These are phyloP conservation scores for Rhodomyrtus tomentosa DNA, from an alignment of 345 rosid genomes.

Conservation along the genomic window DNA sequence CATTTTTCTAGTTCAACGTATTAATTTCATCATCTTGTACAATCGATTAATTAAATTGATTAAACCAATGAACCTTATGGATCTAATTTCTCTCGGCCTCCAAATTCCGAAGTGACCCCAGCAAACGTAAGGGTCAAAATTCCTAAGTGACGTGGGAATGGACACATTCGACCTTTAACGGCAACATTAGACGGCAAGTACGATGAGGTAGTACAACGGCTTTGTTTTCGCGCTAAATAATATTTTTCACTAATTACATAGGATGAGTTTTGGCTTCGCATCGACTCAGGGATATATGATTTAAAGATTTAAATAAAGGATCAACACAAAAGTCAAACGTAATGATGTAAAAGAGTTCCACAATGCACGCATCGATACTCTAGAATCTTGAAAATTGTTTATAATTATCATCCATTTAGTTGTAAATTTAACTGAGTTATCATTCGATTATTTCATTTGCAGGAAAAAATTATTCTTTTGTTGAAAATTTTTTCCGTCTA, in stretches of 20 bases:
- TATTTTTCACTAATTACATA: not conserved
- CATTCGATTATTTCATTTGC: no score
- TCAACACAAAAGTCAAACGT: no score
- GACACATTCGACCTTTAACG: not conserved
- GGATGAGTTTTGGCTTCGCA: not conserved
- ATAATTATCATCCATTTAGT: no score
- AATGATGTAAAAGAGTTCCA: no score
- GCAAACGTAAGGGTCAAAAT: not conserved
- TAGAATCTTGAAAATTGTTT: no score
- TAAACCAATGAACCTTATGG: not conserved
- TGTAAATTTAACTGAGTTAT: no score
- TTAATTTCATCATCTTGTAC: not conserved
- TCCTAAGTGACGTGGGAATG: not conserved
- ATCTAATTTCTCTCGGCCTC: not conserved
- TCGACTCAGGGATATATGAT: no score
- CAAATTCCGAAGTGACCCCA: not conserved
- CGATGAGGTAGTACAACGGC: fast-evolving
- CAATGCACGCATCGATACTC: no score
- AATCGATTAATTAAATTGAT: not conserved
- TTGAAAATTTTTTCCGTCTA: no score
- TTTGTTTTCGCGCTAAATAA: not conserved
- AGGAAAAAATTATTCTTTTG: no score
- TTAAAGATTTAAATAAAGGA: no score
- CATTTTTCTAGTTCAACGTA: not conserved
- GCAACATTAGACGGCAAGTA: not conserved